A percentile compares a stretch with the other conserved stretches of the same genome.
These are phyloP conservation scores for Galeopsis tetrahit DNA, from an alignment of 257 asterid genomes.

Conservation along the genomic window DNA sequence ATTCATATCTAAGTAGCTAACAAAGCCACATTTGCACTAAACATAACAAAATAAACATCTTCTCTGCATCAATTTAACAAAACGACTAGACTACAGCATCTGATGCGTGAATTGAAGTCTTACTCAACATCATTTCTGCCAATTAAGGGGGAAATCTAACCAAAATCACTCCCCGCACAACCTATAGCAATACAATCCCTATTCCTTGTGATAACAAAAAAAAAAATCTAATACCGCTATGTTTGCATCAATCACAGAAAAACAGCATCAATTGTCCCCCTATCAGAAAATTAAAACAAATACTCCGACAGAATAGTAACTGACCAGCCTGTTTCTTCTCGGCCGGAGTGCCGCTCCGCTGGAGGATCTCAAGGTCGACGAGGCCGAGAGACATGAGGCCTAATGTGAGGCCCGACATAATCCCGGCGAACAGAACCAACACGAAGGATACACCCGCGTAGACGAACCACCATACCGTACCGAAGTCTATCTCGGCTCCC, in stretches of 20 bases:
- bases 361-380: constrained; percentile 94
- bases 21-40: background rate
- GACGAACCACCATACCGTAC: constrained; percentile 71
- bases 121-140: background rate
- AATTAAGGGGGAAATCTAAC: constrained; percentile 14
- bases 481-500: constrained; percentile 79
- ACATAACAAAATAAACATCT: constrained; percentile 4
- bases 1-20: constrained; percentile 16
- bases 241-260: constrained; percentile 19
- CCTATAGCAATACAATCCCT: constrained; percentile 1
- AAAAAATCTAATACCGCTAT: too few relatives aligned
- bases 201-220: background rate
- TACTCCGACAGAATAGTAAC: background rate
- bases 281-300: background rate
- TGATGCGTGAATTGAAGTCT: background rate
- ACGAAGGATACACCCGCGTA: constrained; percentile 85
- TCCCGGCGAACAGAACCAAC: constrained; percentile 85
- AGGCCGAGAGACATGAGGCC: constrained; percentile 94
- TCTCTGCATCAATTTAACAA: constrained; percentile 6
- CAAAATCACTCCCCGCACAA: background rate
- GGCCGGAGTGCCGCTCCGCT: constrained; percentile 79
- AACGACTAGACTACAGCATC: background rate
- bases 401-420: constrained; percentile 89
- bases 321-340: constrained; percentile 90
- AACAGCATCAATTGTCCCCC: background rate